Base-by-base conservation (phyloP, 768 basidiomycete species). In the Gymnopilus dilepis region DNA sequence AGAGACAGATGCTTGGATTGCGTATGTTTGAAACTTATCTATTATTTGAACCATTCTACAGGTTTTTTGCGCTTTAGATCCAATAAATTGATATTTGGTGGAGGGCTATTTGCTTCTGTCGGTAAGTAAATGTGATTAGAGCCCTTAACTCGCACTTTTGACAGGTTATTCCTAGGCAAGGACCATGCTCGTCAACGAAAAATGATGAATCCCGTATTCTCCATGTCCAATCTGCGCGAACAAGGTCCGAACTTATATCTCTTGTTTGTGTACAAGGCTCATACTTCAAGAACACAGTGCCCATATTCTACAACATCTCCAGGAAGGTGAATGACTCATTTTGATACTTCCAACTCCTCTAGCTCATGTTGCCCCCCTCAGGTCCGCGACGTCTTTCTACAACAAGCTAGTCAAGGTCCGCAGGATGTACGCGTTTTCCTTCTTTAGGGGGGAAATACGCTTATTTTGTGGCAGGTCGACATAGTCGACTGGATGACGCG, bases 121-220 rank as follows among this genome's bases (percentile, higher is more conserved):
- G 73, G 73, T 73, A 43, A 37, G 61, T 19, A 30, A 2, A 7
- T 12, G 13, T 9, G 30, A 3, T n/a, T 30, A 11, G 9, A 9
- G 19, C n/a, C 9, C 11, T 19, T 21, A 5, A 9, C 11, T 21
- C 12, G 24, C 19, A 17, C 9, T 34, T 5, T 1, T 52, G 13
- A 7, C 47, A 19, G n/a, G 12, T 34, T 6, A 6, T 40, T 6
- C 37, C 19, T 37, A 81, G 81, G 81, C n/a, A 73, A 79, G 28
- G 72, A 76, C 15, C 81, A 82, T 63, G 67, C 72, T 24, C 76
- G 72, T 22, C 81, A 82, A 59, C 74, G 79, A 13, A 81, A 79
- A 55, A 74, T 81, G 70, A 66, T 83, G 21, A 81, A 77, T 43
- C 81, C 82, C 0, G 75, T 80, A 6, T 83, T 83, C 61, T 77